Percentiles rank a stretch among this genome's conserved stretches.
These are phyloP conservation scores for Lachnellula arida DNA, from an alignment of 2,329 filamentous ascomycete species.

Conservation along the genomic window DNA sequence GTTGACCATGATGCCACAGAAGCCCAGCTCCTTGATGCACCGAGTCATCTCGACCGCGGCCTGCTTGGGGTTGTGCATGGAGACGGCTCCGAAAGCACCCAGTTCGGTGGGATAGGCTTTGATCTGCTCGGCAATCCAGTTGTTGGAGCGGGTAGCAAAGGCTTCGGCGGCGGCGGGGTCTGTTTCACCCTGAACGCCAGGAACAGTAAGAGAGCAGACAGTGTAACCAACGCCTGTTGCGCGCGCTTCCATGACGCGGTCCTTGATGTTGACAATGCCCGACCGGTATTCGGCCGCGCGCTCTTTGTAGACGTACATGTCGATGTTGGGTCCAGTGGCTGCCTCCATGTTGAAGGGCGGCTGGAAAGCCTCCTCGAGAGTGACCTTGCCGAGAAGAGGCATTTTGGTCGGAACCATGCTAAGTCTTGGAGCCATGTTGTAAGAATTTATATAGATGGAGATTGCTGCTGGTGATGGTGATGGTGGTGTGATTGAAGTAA, in stretches of 20 bases:
- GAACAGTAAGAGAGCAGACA: slow-evolving; percentile 45
- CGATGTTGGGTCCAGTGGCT: slow-evolving; percentile 55
- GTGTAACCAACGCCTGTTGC: slow-evolving; percentile 46
- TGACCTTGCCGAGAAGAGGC: slow-evolving; percentile 48
- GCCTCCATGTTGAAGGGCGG: slow-evolving; percentile 54
- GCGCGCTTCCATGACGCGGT: slow-evolving; percentile 39
- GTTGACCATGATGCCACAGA: slow-evolving; percentile 58
- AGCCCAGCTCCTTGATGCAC: slow-evolving; percentile 52
- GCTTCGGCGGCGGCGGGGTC: slow-evolving; percentile 39
- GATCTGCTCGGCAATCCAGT: slow-evolving; percentile 23
- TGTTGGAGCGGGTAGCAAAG: slow-evolving; percentile 36
- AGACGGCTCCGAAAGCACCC: slow-evolving; percentile 44
- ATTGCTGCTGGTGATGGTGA: no score
- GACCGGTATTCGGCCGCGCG: slow-evolving; percentile 54
- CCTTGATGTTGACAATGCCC: slow-evolving; percentile 36
- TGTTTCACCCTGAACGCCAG: slow-evolving; percentile 43
- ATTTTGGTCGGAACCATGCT: no score
- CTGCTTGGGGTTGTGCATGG: slow-evolving; percentile 49
- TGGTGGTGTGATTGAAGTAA: no score
- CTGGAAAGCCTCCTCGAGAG: slow-evolving; percentile 58
- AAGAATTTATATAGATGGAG: no score
- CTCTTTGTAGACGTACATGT: slow-evolving; percentile 55
- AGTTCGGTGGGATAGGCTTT: slow-evolving; percentile 34
- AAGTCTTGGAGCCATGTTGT: no score
- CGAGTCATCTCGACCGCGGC: slow-evolving; percentile 47